A percentile compares a stretch with the other conserved stretches of the same genome.
Conservation (phyloP, 352 stramenopile species). For the Lagenidium sp. region DNA sequence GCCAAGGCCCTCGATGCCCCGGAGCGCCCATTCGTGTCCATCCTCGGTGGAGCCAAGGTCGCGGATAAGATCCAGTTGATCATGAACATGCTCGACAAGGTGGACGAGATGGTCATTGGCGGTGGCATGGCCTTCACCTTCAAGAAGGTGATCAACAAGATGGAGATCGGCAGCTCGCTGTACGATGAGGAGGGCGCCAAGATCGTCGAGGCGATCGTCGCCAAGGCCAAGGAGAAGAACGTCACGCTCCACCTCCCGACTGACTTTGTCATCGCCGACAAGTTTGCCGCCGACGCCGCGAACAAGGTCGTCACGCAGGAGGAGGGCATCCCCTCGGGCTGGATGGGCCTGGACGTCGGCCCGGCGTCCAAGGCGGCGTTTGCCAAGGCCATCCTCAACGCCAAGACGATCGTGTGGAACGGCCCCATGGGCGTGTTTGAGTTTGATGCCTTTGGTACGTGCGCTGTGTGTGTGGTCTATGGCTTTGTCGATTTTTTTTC, state of each 20-base stretch:
- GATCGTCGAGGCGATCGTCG: slow-evolving; percentile 90
- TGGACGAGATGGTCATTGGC: slow-evolving; percentile 98
- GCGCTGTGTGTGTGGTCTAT: neutral
- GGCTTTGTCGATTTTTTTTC: slow-evolving; percentile 4
- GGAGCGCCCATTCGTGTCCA: slow-evolving; percentile 95
- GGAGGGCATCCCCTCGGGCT: slow-evolving; percentile 93
- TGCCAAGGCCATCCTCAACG: slow-evolving; percentile 53
- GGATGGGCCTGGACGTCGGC: slow-evolving; percentile 98
- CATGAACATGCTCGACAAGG: slow-evolving; percentile 99
- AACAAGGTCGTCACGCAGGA: slow-evolving; percentile 85
- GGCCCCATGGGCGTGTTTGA: slow-evolving; percentile 99
- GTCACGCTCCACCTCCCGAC: slow-evolving; percentile 96
- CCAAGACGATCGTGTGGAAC: slow-evolving; percentile 99
- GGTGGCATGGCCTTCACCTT: slow-evolving; percentile 99
- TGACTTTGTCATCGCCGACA: slow-evolving; percentile 98
- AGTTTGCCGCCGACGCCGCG: slow-evolving; percentile 94
- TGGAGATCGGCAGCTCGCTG: slow-evolving; percentile 92
- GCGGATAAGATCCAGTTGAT: slow-evolving; percentile 99
- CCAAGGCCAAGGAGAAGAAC: slow-evolving; percentile 96
- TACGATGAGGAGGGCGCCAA: slow-evolving; percentile 85
- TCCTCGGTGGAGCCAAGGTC: slow-evolving; percentile 99
- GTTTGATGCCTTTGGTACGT: slow-evolving; percentile 94
- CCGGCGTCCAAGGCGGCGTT: slow-evolving; percentile 89
- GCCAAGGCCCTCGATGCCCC: slow-evolving; percentile 97
- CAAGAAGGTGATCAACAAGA: slow-evolving; percentile 97